A percentile compares a stretch with the other conserved stretches of the same genome.
phyloP scores from a whole-genome alignment of 192 early-diverging fungal species.

The Backusella westeae region DNA sequence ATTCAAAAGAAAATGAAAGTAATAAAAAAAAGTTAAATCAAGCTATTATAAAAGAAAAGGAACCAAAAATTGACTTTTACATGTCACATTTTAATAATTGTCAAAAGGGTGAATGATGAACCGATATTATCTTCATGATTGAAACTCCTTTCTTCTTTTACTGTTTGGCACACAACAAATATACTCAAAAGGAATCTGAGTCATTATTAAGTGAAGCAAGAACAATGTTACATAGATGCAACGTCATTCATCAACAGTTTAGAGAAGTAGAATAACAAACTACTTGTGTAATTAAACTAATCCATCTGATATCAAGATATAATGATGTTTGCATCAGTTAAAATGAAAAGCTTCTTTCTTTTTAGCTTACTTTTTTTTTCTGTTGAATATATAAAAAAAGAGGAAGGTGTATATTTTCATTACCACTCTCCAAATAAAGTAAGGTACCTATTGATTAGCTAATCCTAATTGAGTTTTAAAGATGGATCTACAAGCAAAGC shows the following conservation, averaged over 20 bases:
- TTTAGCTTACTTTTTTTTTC: not conserved
- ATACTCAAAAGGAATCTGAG: conserved; percentile 1
- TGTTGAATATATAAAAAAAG: not conserved
- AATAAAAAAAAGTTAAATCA: not conserved
- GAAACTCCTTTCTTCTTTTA: not conserved
- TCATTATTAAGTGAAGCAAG: not conserved
- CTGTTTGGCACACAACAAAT: not conserved
- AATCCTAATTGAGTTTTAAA: not conserved
- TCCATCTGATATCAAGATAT: not conserved
- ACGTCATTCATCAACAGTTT: not conserved
- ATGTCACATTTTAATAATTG: not conserved
- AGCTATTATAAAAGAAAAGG: not conserved
- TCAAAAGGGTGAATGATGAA: not conserved
- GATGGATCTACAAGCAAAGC: not conserved
- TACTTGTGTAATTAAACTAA: not conserved
- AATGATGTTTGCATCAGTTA: not conserved
- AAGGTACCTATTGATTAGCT: not conserved
- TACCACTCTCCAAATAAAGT: not conserved
- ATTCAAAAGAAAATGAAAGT: not conserved
- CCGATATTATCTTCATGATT: not conserved
- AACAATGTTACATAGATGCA: not conserved
- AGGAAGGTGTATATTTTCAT: not conserved
- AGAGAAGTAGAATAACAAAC: not conserved
- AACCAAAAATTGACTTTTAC: not conserved
- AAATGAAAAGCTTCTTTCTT: not conserved